Conservation (phyloP, 345 rosid genomes). For the Euphorbia pulcherrima region DNA sequence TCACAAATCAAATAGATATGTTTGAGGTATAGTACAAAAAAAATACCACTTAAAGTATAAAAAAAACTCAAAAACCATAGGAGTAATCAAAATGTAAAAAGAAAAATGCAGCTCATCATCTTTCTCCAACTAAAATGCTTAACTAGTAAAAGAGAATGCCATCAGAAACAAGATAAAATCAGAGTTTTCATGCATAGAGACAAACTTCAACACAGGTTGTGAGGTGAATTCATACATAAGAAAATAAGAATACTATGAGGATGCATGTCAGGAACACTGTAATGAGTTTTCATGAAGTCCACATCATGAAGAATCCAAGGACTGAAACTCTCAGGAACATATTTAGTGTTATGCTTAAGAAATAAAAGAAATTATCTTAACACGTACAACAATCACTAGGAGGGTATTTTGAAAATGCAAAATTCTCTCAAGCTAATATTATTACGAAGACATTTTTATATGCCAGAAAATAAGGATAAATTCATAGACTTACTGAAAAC, state of each 20-base stretch:
- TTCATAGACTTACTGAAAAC: background rate
- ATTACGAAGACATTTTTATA: background rate
- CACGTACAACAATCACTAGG: background rate
- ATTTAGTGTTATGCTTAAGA: background rate
- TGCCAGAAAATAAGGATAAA: background rate
- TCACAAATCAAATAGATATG: background rate
- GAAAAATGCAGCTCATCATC: background rate
- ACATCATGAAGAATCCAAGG: too few species aligned
- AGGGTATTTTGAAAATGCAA: background rate
- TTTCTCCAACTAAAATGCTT: background rate
- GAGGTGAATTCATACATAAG: background rate
- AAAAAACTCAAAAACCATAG: background rate
- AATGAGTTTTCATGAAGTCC: too few species aligned
- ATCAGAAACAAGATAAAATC: background rate
- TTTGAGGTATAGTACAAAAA: background rate
- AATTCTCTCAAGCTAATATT: background rate
- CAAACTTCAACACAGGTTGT: background rate
- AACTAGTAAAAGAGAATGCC: background rate
- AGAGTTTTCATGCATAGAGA: background rate
- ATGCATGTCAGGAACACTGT: background rate
- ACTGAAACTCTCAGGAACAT: background rate
- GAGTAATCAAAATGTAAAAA: background rate
- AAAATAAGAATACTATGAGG: background rate
- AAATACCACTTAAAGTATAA: background rate
- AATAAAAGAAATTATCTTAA: background rate